Evolutionary conservation across 2,329 filamentous ascomycete genomes (phyloP).

Genomic region (Trichoderma breve): DNA sequence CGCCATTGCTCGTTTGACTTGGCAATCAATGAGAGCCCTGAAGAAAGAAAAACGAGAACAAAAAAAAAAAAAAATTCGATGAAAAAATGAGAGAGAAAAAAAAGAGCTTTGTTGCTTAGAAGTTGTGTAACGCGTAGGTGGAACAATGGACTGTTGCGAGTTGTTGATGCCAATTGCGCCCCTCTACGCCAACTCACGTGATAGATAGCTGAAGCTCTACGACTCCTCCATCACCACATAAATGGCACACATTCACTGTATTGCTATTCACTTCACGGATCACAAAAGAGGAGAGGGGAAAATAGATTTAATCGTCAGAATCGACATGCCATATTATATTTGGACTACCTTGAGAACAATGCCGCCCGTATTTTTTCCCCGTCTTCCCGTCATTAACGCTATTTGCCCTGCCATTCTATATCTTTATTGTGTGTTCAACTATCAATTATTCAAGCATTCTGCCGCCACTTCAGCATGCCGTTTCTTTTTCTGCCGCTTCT

Average conservation of each 20-base stretch:
- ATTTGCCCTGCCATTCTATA: conserved; percentile 24
- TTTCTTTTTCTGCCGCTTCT: conserved; percentile 5
- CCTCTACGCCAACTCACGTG: conserved; percentile 16
- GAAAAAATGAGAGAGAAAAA: background rate
- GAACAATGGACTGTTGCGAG: background rate
- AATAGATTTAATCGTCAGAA: background rate
- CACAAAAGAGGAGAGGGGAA: background rate
- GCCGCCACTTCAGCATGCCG: conserved; percentile 5
- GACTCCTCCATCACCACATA: background rate
- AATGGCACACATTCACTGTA: background rate
- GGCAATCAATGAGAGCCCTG: background rate
- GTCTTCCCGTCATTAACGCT: conserved; percentile 20
- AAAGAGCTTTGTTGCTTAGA: background rate
- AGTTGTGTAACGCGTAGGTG: background rate
- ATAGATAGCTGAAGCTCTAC: background rate
- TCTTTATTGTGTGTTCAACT: conserved; percentile 27
- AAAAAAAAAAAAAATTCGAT: background rate
- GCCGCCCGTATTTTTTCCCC: conserved; percentile 16
- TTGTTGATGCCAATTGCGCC: background rate
- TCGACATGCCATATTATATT: conserved; percentile 19
- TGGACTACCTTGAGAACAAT: conserved; percentile 18
- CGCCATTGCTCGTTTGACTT: conserved; percentile 26
- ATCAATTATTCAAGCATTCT: conserved; percentile 30
- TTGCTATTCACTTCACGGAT: background rate
- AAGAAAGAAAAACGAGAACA: background rate